These are phyloP conservation scores for Spencermartinsiella ligniputridi DNA, from an alignment of 1,139 yeast genomes.

Conservation along the genomic window DNA sequence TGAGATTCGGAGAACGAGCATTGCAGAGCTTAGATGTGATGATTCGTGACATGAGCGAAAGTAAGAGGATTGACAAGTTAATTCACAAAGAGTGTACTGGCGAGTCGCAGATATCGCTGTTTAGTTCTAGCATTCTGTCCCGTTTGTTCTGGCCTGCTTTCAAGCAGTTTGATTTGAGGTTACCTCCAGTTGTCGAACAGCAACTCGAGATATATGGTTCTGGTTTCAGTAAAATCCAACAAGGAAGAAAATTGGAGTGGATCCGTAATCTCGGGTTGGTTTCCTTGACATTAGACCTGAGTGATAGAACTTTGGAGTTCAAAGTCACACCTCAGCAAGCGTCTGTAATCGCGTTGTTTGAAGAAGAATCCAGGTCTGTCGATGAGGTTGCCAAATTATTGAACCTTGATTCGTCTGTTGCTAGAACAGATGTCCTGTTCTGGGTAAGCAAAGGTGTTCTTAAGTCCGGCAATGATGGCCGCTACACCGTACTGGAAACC, in stretches of 20 bases:
- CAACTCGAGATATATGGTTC: slow-evolving; percentile 44
- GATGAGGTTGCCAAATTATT: slow-evolving; percentile 18
- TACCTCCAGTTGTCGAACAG: slow-evolving; percentile 43
- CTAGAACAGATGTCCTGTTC: slow-evolving; percentile 30
- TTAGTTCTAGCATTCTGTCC: slow-evolving; percentile 35
- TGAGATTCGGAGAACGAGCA: slow-evolving; percentile 61
- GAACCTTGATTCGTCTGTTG: slow-evolving; percentile 27
- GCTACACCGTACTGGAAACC: slow-evolving; percentile 24
- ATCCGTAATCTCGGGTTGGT: slow-evolving; percentile 63
- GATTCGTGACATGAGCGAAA: slow-evolving; percentile 61
- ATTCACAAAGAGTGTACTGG: slow-evolving; percentile 19
- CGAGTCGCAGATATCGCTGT: slow-evolving; percentile 20
- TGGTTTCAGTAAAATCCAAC: slow-evolving; percentile 42
- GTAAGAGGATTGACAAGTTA: slow-evolving; percentile 26
- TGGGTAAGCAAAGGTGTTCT: slow-evolving; percentile 58
- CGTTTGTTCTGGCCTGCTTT: slow-evolving; percentile 48
- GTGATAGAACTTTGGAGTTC: slow-evolving; percentile 39
- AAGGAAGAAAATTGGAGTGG: slow-evolving; percentile 57
- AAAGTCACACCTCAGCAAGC: slow-evolving; percentile 71
- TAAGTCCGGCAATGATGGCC: slow-evolving; percentile 16
- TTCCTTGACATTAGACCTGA: slow-evolving; percentile 51
- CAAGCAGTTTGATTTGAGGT: slow-evolving; percentile 38
- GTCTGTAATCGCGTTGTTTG: slow-evolving; percentile 53
- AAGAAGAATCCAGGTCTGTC: slow-evolving; percentile 31
- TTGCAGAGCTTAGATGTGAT: slow-evolving; percentile 75